These are phyloP conservation scores for Trifolium pratense DNA, from an alignment of 306 rosid genomes.

Conservation along the genomic window DNA sequence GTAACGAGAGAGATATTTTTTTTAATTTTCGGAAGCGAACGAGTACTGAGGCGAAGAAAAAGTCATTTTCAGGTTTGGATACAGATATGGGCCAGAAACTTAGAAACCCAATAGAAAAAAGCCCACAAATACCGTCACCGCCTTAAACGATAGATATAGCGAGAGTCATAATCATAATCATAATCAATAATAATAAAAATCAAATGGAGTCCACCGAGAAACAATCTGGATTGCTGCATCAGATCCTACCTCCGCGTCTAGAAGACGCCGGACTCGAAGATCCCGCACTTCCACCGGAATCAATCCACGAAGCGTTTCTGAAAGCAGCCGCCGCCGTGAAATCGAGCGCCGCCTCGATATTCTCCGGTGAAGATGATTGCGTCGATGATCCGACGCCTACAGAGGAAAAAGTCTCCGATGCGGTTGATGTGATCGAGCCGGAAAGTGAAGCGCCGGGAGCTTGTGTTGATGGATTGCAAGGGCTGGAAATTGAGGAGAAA, in stretches of 20 bases:
- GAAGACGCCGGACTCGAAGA: constrained; percentile 94
- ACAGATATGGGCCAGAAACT: not conserved
- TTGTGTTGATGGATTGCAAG: constrained; percentile 73
- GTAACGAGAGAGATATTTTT: no score
- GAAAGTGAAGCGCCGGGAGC: constrained; percentile 49
- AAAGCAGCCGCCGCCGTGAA: constrained; percentile 78
- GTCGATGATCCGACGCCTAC: constrained; percentile 53
- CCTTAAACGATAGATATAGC: not conserved
- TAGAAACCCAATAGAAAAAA: not conserved
- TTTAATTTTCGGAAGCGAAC: no score
- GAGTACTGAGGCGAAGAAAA: no score
- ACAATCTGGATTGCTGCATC: constrained; percentile 48
- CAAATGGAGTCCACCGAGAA: constrained; percentile 56
- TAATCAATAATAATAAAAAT: not conserved
- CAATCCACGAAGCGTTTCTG: constrained; percentile 73
- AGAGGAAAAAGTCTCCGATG: constrained; percentile 44
- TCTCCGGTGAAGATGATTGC: constrained; percentile 48
- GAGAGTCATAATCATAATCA: not conserved
- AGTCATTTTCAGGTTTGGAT: no score
- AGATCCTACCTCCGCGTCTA: constrained; percentile 74
- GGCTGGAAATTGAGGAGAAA: constrained; percentile 55
- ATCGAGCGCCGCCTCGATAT: constrained; percentile 53
- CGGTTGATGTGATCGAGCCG: constrained; percentile 41
- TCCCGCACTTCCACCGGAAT: constrained; percentile 78
- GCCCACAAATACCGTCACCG: constrained; percentile 8